These are phyloP conservation scores for Willaertia magna DNA, from an alignment of 208 protist genomes.

Conservation along the genomic window DNA sequence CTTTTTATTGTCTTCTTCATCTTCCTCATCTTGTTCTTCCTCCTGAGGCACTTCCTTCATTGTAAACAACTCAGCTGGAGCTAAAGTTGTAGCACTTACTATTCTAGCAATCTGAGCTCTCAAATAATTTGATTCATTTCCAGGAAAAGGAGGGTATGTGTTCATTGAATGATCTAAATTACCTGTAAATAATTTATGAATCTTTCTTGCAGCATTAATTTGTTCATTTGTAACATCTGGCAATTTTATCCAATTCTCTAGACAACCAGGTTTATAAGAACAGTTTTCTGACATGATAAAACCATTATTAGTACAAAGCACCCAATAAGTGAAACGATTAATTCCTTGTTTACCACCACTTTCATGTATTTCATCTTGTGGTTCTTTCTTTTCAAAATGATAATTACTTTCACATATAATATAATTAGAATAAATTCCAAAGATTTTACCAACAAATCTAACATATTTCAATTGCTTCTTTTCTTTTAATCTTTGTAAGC, in stretches of 20 bases:
- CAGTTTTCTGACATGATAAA: conserved; percentile 23
- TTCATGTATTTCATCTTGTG: conserved; percentile 19
- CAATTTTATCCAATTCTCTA: conserved; percentile 60
- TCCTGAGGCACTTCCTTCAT: conserved; percentile 58
- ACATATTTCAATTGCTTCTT: conserved; percentile 61
- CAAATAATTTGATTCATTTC: conserved; percentile 69
- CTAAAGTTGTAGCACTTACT: conserved; percentile 60
- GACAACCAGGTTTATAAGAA: conserved; percentile 45
- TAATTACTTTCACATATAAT: conserved; percentile 43
- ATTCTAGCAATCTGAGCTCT: conserved; percentile 83
- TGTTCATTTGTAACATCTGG: conserved; percentile 81
- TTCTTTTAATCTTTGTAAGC: conserved; percentile 67
- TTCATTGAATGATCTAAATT: conserved; percentile 58
- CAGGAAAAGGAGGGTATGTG: conserved; percentile 69
- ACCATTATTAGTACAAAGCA: conserved; percentile 14
- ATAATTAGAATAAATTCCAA: conserved; percentile 61
- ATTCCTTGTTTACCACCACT: conserved; percentile 54
- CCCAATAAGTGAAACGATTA: conserved; percentile 76
- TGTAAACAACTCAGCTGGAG: conserved; percentile 63
- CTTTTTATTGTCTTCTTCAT: conserved; percentile 5
- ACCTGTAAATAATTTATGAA: conserved; percentile 73
- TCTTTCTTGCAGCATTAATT: conserved; percentile 60
- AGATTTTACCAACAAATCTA: conserved; percentile 72
- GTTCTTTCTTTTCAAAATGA: not conserved
- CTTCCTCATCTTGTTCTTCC: conserved; percentile 62